Conservation (phyloP, 352 stramenopile genomes). For the Globisporangium heterothallicum region DNA sequence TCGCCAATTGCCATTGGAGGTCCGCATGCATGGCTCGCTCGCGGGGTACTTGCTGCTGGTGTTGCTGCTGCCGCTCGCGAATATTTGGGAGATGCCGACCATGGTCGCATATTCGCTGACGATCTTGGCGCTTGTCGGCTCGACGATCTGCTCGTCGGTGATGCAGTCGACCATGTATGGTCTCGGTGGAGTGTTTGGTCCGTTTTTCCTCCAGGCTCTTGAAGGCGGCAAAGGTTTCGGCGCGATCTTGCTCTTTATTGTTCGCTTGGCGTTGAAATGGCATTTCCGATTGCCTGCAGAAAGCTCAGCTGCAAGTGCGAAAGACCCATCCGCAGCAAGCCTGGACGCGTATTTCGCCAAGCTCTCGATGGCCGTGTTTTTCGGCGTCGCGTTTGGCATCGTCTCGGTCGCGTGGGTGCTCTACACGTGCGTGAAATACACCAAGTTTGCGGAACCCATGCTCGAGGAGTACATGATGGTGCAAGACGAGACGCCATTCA, state of each 20-base stretch:
- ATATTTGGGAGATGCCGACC: conserved; percentile 43
- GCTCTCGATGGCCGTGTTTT: conserved; percentile 65
- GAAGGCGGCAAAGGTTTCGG: conserved; percentile 76
- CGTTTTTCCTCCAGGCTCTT: conserved; percentile 71
- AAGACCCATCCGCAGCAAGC: neutral
- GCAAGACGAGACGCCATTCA: conserved; percentile 56
- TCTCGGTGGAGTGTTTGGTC: conserved; percentile 70
- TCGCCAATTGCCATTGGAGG: conserved; percentile 51
- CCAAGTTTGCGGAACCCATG: conserved; percentile 57
- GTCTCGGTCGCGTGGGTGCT: conserved; percentile 46
- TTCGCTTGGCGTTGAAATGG: conserved; percentile 59
- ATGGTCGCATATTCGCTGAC: conserved; percentile 51
- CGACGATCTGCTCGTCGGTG: conserved; percentile 61
- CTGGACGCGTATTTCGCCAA: conserved; percentile 14
- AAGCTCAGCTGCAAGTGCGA: conserved; percentile 13
- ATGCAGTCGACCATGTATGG: conserved; percentile 71
- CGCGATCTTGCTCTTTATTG: conserved; percentile 62
- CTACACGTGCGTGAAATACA: conserved; percentile 44
- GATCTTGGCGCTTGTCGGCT: conserved; percentile 53
- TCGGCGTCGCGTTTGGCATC: conserved; percentile 51
- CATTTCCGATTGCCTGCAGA: conserved; percentile 20
- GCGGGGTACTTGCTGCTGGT: conserved; percentile 49
- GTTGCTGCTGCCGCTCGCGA: conserved; percentile 50
- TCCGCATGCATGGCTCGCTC: conserved; percentile 51
- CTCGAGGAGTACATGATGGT: conserved; percentile 64